Evolutionary conservation across 331 rosid genomes (phyloP), one percentile per base, ranked within the genome.

Genomic region (Pyracantha coccinea): DNA sequence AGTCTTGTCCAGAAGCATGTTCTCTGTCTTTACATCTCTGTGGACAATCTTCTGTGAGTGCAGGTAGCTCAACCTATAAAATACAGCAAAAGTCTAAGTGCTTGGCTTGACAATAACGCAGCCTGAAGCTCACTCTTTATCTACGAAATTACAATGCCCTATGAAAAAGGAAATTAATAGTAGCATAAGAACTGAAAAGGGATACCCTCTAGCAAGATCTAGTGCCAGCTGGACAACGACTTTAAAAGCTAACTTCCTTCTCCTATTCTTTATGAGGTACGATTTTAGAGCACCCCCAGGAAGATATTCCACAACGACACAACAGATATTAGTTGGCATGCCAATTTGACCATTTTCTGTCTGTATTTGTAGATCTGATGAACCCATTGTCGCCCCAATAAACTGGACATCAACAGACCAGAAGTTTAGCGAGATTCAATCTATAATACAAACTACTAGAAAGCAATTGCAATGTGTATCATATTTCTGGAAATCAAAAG

Each of bases 131-230:
- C 69, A 62, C 60, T 54, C 21, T 63, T 58, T 31, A 68, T 53
- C 27, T 78, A 73, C 73, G 41, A 80, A 81, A 58, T 70, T 33
- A 67, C 23, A 75, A 64, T 54, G n/a, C 77, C 72, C 31, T 62
- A 31, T 60, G 35, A 60, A 61, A 44, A 83, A 71, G 50, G 75
- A 63, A n/a, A 38, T 19, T 33, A 52, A 14, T 52, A 33, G 58
- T 14, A 17, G 63, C 38, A 23, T 73, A 64, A 73, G 62, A 45
- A 52, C 27, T 61, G 69, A 31, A 25, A 57, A 61, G 57, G 28
- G 64, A 58, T 92, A 94, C 99, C 99, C 99, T 87, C 99, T 85
- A 33, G 99, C 96, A 78, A 94, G 97, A 90, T 94, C 99, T 66
- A 90, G 92, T 54, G 93, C 97, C 83, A 94, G 83, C 93, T 94